phyloP scores from a whole-genome alignment of 495 filamentous ascomycete genomes.

The Penicillium simplicissimum region DNA sequence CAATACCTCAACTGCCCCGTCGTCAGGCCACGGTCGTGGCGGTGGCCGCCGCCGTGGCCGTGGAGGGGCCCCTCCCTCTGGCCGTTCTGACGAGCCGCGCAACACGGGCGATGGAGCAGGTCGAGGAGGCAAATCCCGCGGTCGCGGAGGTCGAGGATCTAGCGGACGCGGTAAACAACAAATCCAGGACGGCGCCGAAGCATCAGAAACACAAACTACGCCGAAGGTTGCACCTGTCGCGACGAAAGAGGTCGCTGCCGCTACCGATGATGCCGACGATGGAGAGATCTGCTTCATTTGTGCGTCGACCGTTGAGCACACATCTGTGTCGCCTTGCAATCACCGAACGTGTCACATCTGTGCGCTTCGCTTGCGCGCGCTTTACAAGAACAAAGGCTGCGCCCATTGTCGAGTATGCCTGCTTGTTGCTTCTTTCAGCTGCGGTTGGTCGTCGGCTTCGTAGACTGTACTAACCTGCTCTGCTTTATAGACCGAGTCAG shows the following conservation, averaged over 20 bases:
- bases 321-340: slow-evolving; percentile 87
- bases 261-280: slow-evolving; percentile 59
- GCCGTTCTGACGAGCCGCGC: slow-evolving; percentile 26
- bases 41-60: slow-evolving; percentile 44
- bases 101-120: slow-evolving; percentile 25
- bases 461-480: neutral
- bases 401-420: slow-evolving; percentile 83
- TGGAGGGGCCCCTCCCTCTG: slow-evolving; percentile 35
- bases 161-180: slow-evolving; percentile 35
- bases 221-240: slow-evolving; percentile 12
- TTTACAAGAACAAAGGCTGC: slow-evolving; percentile 95
- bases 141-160: slow-evolving; percentile 35
- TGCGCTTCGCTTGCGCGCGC: slow-evolving; percentile 78
- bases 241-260: slow-evolving; percentile 27
- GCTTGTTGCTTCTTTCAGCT: neutral
- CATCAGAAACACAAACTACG: slow-evolving; percentile 10
- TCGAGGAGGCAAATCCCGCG: slow-evolving; percentile 32
- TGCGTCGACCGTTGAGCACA: slow-evolving; percentile 80
- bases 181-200: slow-evolving; percentile 19
- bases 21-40: slow-evolving; percentile 38
- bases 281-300: slow-evolving; percentile 95
- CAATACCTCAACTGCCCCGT: slow-evolving; percentile 29
- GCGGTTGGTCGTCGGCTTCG: neutral
- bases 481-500: slow-evolving; percentile 63
- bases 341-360: slow-evolving; percentile 97